phyloP scores from a whole-genome alignment of 2,329 filamentous ascomycete genomes.

The Botrytis elliptica region DNA sequence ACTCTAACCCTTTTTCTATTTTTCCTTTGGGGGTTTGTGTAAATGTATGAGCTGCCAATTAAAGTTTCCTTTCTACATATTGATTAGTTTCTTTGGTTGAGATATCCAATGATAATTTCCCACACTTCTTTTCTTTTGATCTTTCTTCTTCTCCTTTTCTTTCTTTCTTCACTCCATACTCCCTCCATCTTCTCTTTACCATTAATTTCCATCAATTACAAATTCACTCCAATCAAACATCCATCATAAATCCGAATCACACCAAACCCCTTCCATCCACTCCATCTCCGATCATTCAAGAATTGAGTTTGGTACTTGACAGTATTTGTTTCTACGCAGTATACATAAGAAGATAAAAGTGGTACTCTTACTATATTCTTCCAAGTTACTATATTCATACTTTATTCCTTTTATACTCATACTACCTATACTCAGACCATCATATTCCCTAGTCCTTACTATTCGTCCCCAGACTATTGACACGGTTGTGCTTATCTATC shows the following conservation, averaged over 20 bases:
- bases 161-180: not conserved
- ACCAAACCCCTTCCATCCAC: too few species aligned
- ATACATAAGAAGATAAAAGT: not conserved
- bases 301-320: not conserved
- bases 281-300: fast-evolving
- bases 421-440: too few species aligned
- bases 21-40: not conserved
- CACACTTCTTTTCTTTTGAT: not conserved
- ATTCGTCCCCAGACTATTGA: constrained; percentile 1
- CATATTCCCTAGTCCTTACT: too few species aligned
- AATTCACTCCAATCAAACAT: not conserved
- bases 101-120: not conserved
- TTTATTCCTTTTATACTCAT: too few species aligned
- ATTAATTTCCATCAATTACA: not conserved
- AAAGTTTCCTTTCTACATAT: not conserved
- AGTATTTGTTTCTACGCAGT: too few species aligned
- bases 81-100: too few species aligned
- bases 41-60: not conserved
- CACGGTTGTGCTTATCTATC: not conserved
- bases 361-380: too few species aligned
- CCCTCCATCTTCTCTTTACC: too few species aligned
- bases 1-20: too few species aligned
- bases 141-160: not conserved
- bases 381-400: too few species aligned
- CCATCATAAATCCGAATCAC: not conserved